Evolutionary conservation across 176 grass and related monocot genomes (phyloP), one percentile per base, ranked within the genome.

Genomic region (Juncus effusus): DNA sequence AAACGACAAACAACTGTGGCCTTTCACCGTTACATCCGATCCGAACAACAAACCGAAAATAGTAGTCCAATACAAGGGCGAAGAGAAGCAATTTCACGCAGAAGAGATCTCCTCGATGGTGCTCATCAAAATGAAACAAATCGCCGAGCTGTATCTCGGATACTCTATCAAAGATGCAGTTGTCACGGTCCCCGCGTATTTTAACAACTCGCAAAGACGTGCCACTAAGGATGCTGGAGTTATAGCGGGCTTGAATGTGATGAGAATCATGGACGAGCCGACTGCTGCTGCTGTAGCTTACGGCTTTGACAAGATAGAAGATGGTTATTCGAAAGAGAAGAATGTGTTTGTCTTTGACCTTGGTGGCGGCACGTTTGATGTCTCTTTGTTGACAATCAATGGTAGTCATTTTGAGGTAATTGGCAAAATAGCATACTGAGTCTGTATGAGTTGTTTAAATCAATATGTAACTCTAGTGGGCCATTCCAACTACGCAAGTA

Each of bases 91-190:
- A 40, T 81, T 81, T 59, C 1, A 62, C 9, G 78, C 71, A 0
- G 78, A 81, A 38, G 78, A 81, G 56, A 75, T 81, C 7, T 81
- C 78, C 19, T 73, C 78, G 60, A 81, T 81, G 78, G 70, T 81
- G 11, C 71, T 81, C 44, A 56, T 35, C 3, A 81, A 81, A 62
- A 81, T 81, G 78, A 60, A 54, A 28, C 70, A 81, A 59, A 61
- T 81, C 8, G 78, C 78, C 0, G 78, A 81, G 49, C 44, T 62
- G 4, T 81, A 67, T 16, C 78, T 81, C 5, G 78, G 78, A 36
- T 68, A 16, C 54, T 61, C 71, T 40, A 42, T 81, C 53, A 81
- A 81, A 59, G 67, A 81, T 15, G 71, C 78, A 0, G 78, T 81
- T 10, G 78, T 81, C 15, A 81, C 78, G 8, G 78, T 81, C 55